A percentile compares a stretch with the other conserved stretches of the same genome.
phyloP scores from a whole-genome alignment of 2,329 filamentous ascomycete species.

The Botryosphaeria dothidea region DNA sequence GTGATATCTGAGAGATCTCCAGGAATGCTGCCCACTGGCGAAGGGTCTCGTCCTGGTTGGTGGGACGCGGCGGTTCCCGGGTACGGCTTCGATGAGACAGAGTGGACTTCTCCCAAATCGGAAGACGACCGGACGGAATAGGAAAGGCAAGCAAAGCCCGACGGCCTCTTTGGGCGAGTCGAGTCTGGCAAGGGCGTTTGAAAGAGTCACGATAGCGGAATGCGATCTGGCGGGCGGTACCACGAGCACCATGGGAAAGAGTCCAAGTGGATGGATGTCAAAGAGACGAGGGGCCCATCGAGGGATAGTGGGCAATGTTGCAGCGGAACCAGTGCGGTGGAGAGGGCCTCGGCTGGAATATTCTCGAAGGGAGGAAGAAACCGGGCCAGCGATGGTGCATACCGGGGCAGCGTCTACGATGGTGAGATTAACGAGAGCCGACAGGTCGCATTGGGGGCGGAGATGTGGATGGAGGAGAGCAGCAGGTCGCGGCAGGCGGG shows the following conservation, averaged over 20 bases:
- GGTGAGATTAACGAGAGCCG: background rate
- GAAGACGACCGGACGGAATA: background rate
- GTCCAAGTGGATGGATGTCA: background rate
- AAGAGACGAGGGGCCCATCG: background rate
- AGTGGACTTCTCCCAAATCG: background rate
- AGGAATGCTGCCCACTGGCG: conserved; percentile 5
- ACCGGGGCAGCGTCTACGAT: background rate
- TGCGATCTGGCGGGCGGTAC: too few species aligned
- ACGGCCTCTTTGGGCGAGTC: background rate
- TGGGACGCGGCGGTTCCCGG: conserved; percentile 5
- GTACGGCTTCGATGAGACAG: conserved; percentile 3
- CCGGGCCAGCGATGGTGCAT: background rate
- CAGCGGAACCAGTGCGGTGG: background rate
- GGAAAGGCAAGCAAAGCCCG: background rate
- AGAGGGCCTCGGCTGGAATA: background rate
- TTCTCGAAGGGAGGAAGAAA: conserved; percentile 13
- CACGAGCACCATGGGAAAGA: too few species aligned
- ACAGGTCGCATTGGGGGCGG: conserved; percentile 19
- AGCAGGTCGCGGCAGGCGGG: background rate
- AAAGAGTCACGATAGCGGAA: background rate
- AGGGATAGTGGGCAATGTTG: background rate
- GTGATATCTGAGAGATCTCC: conserved; percentile 13
- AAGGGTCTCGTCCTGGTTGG: conserved; percentile 12
- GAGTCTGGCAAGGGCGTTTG: background rate
- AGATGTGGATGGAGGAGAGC: background rate